Base-by-base conservation (phyloP, 805 yeast species). In the Tetrapisispora phaffii region DNA sequence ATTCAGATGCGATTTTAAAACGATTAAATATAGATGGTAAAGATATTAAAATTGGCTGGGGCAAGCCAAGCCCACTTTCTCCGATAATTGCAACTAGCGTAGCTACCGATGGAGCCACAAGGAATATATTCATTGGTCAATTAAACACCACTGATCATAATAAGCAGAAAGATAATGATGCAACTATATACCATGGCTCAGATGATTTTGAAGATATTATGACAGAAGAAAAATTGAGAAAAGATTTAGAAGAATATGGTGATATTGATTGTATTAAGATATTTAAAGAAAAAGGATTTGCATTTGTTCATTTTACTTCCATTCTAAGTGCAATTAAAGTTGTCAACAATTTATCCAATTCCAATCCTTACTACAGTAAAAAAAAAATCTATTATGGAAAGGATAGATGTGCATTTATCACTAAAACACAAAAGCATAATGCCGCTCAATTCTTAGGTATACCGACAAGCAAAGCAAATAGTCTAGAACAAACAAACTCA, bases 391-490 rank as follows among this genome's bases (percentile, higher is more conserved):
- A 78, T 56, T 89, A 86, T 59, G 97, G 97, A 49, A 89, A 88
- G 63, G 97, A 90, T 65, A 74, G 97, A 65, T 85, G 93, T 69
- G 96, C 96, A 2, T 87, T 87, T 57, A 85, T 90, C 38, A 87
- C 96, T 22, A 87, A 86, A 63, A 85, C 96, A 16, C 97, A 93
- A 66, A 96, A 88, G 66, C 96, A 89, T 60, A 88, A 90, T 61
- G 97, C 97, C 17, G 96, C 96, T 3, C 95, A 89, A 62, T 90
- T 87, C 60, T 68, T 90, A 45, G 96, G 97, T 1, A 72, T 88
- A 49, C 86, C 93, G 37, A 95, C 96, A 17, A 93, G 94, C 24
- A 77, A 82, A 74, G 95, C 85, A 57, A 85, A 83, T 57, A 69
- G 84, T 46, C 78, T 83, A 23, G 82, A 86, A 47, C 80, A 79